Base-by-base conservation (phyloP, 2,329 filamentous ascomycete genomes). In the Trichophyton rubrum region DNA sequence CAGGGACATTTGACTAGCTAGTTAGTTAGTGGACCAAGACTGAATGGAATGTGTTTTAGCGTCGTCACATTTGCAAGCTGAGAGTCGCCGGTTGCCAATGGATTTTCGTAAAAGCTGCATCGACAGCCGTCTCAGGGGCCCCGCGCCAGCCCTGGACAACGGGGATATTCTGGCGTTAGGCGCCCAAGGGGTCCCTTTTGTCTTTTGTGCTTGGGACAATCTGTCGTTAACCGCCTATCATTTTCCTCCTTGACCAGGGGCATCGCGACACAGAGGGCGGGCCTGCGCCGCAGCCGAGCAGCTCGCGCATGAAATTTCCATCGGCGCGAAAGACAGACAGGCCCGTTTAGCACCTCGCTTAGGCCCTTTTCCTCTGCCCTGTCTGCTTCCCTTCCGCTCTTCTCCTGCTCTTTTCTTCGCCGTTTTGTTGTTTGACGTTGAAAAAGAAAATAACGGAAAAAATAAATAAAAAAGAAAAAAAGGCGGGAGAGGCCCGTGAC, bases 141-240 rank as follows among this genome's bases (percentile, higher is more conserved):
- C 17, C 47, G 47, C 47, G 47, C 24, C 47, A 53, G 47, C 22
- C 47, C 27, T 53, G 33, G 22, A 30, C 22, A 33, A 38, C 33
- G 6, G 24, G 27, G 51, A 27, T 55, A 24, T 53, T 38, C 49
- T 55, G 51, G 20, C 3, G 27, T 55, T 55, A 55, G 51, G 51
- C 51, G 51, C 51, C 51, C 22, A 55, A 27, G 45, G 49, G 49
- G 51, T 38, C 3, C 9, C 33, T 13, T 27, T 24, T 55, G 27
- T 30, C 27, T 33, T 43, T 43, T 17, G 15, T 17, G 15, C 40
- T 43, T 43, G 13, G 40, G n/a, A 53, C 51, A 27, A 27, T 15
- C 51, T 55, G 40, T 24, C 51, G 51, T 11, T 27, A 55, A 55
- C 51, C 51, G 51, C 51, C 51, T 55, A 55, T 55, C 51, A 55